Evolutionary conservation across 305 asterid species (phyloP).

Genomic region (Rubia tinctorum): DNA sequence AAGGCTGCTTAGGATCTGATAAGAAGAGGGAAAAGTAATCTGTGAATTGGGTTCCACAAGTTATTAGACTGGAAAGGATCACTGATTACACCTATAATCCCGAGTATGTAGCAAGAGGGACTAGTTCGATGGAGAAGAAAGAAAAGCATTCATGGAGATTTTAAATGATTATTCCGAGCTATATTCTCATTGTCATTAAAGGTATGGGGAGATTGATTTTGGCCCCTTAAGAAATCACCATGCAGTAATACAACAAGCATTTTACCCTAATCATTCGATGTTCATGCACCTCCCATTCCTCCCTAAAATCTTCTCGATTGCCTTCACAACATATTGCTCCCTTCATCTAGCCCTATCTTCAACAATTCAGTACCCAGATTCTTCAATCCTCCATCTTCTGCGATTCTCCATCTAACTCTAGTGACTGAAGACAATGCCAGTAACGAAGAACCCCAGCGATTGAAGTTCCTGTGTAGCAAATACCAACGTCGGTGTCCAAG

Average conservation of each 20-base stretch:
- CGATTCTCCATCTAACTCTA: no score
- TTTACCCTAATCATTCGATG: constrained; percentile 24
- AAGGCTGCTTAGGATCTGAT: constrained; percentile 28
- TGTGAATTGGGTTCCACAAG: constrained; percentile 21
- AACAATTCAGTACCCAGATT: no score
- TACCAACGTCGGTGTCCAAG: no score
- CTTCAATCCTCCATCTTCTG: no score
- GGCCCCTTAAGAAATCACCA: constrained; percentile 12
- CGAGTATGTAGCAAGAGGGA: constrained; percentile 24
- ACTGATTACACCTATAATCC: constrained; percentile 31
- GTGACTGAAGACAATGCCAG: no score
- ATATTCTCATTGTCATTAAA: neutral
- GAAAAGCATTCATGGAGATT: constrained; percentile 8
- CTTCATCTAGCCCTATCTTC: no score
- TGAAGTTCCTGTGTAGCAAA: no score
- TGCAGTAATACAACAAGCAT: constrained; percentile 15
- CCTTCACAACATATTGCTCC: no score
- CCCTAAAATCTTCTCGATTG: no score
- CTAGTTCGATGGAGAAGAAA: constrained; percentile 22
- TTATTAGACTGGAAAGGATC: constrained; percentile 34
- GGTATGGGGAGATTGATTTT: constrained; percentile 19
- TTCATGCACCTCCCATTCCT: constrained; percentile 14
- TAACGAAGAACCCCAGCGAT: no score
- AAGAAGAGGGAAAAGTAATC: constrained; percentile 26
- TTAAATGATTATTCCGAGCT: neutral